phyloP scores from a whole-genome alignment of 2,329 filamentous ascomycete genomes.

The Botrytis medusae region DNA sequence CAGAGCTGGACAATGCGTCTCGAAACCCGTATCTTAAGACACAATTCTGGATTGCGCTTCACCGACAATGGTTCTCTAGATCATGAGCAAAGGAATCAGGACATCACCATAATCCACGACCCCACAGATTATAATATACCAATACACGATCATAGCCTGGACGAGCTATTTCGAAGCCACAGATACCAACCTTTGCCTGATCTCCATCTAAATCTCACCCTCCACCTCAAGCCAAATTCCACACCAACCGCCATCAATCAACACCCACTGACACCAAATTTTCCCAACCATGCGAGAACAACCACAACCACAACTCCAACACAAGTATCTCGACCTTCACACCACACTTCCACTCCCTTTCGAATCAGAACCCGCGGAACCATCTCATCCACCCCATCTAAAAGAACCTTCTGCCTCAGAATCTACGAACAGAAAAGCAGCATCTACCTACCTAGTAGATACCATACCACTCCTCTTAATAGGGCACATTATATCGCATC shows the following conservation, averaged over 20 bases:
- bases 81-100: too few relatives aligned
- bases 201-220: not conserved
- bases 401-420: not conserved
- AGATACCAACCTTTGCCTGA: not conserved
- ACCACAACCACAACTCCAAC: not conserved
- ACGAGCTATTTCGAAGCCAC: not conserved
- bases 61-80: too few relatives aligned
- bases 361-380: not conserved
- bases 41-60: too few relatives aligned
- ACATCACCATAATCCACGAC: too few relatives aligned
- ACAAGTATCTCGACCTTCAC: not conserved
- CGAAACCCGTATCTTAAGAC: too few relatives aligned
- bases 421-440: not conserved
- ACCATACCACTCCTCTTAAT: not conserved
- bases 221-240: not conserved
- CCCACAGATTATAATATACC: too few relatives aligned
- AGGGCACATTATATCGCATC: not conserved
- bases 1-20: not conserved
- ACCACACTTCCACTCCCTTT: not conserved
- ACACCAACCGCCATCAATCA: not conserved
- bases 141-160: too few relatives aligned
- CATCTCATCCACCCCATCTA: not conserved
- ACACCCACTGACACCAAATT: not conserved
- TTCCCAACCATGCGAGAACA: not conserved
- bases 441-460: not conserved